These are phyloP conservation scores for Peltaster fructicola DNA, from an alignment of 2,329 filamentous ascomycete species.

Conservation along the genomic window DNA sequence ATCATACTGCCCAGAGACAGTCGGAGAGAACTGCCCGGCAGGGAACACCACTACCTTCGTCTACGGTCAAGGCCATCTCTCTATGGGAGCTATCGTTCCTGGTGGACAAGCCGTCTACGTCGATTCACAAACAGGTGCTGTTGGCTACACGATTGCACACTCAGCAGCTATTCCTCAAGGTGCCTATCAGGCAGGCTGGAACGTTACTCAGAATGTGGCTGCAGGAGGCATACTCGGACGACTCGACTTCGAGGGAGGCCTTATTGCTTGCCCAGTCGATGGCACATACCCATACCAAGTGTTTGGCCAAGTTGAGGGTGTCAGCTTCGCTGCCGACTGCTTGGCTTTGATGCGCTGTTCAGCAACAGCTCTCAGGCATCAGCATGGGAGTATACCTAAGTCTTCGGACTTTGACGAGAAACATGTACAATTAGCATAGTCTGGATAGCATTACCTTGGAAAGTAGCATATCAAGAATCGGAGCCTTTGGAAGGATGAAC, in stretches of 20 bases:
- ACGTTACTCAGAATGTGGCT: conserved; percentile 7
- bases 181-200: conserved; percentile 13
- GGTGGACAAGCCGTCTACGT: conserved; percentile 18
- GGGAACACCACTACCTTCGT: conserved; percentile 9
- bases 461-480: too few species aligned
- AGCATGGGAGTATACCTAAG: conserved; percentile 14
- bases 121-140: conserved; percentile 11
- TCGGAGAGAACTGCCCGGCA: conserved; percentile 10
- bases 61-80: conserved; percentile 5
- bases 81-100: conserved; percentile 12
- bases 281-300: conserved; percentile 7
- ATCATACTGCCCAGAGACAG: conserved; percentile 15
- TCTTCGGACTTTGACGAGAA: too few species aligned
- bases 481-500: too few species aligned
- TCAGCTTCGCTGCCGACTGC: conserved; percentile 7
- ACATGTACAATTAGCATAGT: too few species aligned
- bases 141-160: conserved; percentile 16
- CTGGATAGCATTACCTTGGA: too few species aligned
- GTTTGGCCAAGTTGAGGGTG: conserved; percentile 7
- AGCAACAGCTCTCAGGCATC: conserved; percentile 6
- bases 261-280: conserved; percentile 7
- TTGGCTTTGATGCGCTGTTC: conserved; percentile 8
- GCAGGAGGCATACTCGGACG: conserved; percentile 6
- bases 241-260: conserved; percentile 7
- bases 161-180: conserved; percentile 11